phyloP scores from a whole-genome alignment of 306 rosid genomes.

The Styphnolobium japonicum region DNA sequence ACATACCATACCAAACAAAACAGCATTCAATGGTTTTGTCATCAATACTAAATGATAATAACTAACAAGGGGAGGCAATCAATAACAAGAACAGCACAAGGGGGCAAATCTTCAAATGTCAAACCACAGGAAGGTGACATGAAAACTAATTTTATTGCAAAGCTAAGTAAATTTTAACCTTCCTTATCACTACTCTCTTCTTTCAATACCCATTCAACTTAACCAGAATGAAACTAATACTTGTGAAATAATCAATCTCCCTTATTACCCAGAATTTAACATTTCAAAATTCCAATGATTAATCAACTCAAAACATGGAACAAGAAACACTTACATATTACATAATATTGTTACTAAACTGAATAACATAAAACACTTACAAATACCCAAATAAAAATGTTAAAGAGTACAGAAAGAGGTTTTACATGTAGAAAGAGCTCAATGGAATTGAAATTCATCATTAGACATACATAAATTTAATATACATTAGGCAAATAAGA shows the following conservation, averaged over 20 bases:
- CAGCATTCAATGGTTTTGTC: background rate
- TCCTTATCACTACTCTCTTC: background rate
- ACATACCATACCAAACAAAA: background rate
- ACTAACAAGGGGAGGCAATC: background rate
- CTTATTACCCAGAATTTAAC: background rate
- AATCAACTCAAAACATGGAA: background rate
- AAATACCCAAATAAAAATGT: background rate
- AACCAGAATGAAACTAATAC: background rate
- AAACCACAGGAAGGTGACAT: background rate
- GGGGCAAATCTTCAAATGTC: constrained; percentile 1
- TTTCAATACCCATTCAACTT: background rate
- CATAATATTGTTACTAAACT: background rate
- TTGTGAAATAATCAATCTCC: background rate
- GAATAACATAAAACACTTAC: background rate
- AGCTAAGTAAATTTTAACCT: background rate
- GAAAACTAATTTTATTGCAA: background rate
- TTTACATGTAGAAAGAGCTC: background rate
- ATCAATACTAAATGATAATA: background rate
- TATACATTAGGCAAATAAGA: background rate
- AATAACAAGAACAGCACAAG: background rate
- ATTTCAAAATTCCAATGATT: background rate
- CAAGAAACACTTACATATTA: background rate
- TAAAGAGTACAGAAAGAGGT: background rate
- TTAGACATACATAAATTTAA: background rate
- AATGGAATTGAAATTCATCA: background rate